These are phyloP conservation scores for Diaporthe eres DNA, from an alignment of 2,329 filamentous ascomycete genomes.

Conservation along the genomic window DNA sequence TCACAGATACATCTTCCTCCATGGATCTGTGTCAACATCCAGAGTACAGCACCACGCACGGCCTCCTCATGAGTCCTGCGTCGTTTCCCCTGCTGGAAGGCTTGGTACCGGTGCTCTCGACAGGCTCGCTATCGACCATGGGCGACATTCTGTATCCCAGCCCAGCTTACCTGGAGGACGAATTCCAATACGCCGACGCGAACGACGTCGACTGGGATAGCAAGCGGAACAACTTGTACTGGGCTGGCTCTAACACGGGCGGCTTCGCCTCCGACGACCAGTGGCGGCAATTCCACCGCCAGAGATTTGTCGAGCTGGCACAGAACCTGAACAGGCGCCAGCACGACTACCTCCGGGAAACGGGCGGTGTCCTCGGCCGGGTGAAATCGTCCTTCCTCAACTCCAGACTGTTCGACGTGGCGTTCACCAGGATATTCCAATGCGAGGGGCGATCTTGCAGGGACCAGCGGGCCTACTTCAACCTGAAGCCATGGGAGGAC, in stretches of 20 bases:
- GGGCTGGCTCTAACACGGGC: conserved; percentile 40
- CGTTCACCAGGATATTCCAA: conserved; percentile 33
- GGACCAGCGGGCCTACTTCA: conserved; percentile 44
- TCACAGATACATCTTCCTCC: conserved; percentile 47
- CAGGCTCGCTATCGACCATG: conserved; percentile 37
- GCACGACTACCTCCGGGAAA: conserved; percentile 12
- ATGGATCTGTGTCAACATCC: conserved; percentile 61
- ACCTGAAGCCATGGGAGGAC: conserved; percentile 6
- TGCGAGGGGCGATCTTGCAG: conserved; percentile 38
- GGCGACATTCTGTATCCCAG: conserved; percentile 39
- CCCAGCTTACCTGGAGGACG: conserved; percentile 36
- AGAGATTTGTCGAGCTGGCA: conserved; percentile 39
- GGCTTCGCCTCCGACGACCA: conserved; percentile 21
- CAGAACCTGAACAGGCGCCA: conserved; percentile 12
- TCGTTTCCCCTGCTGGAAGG: conserved; percentile 50
- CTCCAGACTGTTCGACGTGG: conserved; percentile 39
- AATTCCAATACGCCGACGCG: conserved; percentile 35
- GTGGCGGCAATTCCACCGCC: conserved; percentile 37
- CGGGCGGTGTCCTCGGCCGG: neutral
- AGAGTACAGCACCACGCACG: conserved; percentile 60
- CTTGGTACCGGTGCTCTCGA: conserved; percentile 22
- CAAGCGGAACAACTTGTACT: conserved; percentile 39
- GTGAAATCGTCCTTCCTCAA: conserved; percentile 31
- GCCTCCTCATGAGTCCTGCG: conserved; percentile 59
- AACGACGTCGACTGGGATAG: conserved; percentile 33